A percentile compares a stretch with the other conserved stretches of the same genome.
Evolutionary conservation across 2,329 filamentous ascomycete species (phyloP).

Genomic region (Cytospora chrysosperma): DNA sequence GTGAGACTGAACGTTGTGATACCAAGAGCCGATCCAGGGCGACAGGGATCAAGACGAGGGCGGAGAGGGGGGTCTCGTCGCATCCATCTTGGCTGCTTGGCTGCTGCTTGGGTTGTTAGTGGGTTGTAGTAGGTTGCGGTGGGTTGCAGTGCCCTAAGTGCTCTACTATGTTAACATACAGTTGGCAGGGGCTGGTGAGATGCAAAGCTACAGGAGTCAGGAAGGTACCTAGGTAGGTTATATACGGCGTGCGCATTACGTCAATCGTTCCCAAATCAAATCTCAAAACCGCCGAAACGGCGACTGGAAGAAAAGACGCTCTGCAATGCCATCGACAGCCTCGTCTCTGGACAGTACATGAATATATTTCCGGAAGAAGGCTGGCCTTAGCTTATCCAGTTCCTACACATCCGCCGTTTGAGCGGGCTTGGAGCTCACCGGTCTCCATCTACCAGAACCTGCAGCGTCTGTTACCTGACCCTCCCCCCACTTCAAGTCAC

Average conservation of each 20-base stretch:
- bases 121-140: too few relatives aligned
- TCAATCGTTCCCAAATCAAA: slow-evolving; percentile 12
- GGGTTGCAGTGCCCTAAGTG: neutral
- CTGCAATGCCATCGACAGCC: neutral
- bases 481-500: slow-evolving; percentile 1
- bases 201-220: neutral
- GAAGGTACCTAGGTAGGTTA: neutral
- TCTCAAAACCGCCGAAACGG: neutral
- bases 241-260: slow-evolving; percentile 12
- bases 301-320: neutral
- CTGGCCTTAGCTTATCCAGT: neutral
- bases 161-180: too few relatives aligned
- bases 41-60: neutral
- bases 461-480: neutral
- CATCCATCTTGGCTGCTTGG: neutral
- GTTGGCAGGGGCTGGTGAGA: neutral
- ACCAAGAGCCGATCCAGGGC: too few relatives aligned
- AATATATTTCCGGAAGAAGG: slow-evolving; percentile 14
- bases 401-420: neutral
- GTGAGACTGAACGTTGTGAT: neutral
- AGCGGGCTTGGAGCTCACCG: neutral
- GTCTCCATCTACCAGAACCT: neutral
- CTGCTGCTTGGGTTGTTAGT: neutral
- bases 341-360: neutral
- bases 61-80: neutral